These are phyloP conservation scores for Heimioporus sp. DNA, from an alignment of 768 basidiomycete species.

Conservation along the genomic window DNA sequence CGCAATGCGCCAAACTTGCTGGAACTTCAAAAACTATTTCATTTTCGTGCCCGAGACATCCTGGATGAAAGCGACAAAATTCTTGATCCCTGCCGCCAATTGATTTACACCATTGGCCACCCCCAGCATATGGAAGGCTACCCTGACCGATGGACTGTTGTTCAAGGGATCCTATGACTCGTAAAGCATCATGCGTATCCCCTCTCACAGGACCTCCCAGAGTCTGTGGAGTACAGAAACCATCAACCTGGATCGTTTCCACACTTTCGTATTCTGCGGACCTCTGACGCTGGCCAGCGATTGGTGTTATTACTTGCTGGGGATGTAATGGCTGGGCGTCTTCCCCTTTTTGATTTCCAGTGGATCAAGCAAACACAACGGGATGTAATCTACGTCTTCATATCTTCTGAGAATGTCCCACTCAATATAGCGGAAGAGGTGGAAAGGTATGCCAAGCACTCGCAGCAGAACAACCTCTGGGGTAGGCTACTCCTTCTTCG, in stretches of 20 bases:
- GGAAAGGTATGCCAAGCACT: not conserved
- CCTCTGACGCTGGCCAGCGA: not conserved
- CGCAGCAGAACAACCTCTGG: too few relatives aligned
- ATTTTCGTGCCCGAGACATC: constrained; percentile 12
- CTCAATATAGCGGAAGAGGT: not conserved
- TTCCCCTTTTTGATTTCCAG: not conserved
- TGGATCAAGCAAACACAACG: too few relatives aligned
- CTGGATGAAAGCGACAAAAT: constrained; percentile 22
- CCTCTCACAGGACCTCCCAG: not conserved
- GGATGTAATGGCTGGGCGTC: constrained; percentile 10
- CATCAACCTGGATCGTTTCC: constrained; percentile 13
- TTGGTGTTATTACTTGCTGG: constrained; percentile 2
- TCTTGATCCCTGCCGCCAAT: constrained; percentile 7
- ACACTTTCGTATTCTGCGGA: constrained; percentile 3
- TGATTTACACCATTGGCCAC: not conserved
- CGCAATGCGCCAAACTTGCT: too few relatives aligned
- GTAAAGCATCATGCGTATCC: not conserved
- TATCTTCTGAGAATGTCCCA: constrained; percentile 5
- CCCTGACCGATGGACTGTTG: not conserved
- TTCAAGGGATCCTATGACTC: not conserved
- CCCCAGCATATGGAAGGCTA: not conserved
- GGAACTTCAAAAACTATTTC: constrained; percentile 12
- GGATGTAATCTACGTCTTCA: constrained; percentile 9
- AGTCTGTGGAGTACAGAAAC: not conserved
- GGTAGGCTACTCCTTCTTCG: constrained; percentile 25